A percentile compares a stretch with the other conserved stretches of the same genome.
Conservation (phyloP, 2,329 filamentous ascomycete genomes). For the Aspergillus ochraceoroseus region DNA sequence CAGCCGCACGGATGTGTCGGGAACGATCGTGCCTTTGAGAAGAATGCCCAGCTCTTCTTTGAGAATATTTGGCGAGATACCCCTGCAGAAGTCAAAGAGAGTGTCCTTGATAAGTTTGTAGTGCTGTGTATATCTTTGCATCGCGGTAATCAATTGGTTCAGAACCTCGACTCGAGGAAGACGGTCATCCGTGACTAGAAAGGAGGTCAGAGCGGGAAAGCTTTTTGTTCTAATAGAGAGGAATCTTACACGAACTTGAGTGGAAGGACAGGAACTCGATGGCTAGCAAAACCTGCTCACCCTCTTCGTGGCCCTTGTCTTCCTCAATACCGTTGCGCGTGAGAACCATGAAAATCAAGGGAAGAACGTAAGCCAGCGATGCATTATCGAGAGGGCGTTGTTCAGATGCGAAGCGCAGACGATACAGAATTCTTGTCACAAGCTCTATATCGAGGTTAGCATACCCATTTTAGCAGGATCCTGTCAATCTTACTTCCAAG, state of each 20-base stretch:
- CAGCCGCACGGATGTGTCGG: slow-evolving; percentile 73
- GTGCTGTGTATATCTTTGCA: slow-evolving; percentile 86
- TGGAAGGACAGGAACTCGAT: slow-evolving; percentile 87
- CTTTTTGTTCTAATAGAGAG: background rate
- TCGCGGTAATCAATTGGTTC: slow-evolving; percentile 66
- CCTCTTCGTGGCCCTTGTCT: slow-evolving; percentile 65
- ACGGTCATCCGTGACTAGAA: slow-evolving; percentile 58
- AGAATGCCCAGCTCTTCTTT: slow-evolving; percentile 67
- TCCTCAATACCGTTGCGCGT: slow-evolving; percentile 69
- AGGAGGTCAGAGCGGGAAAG: background rate
- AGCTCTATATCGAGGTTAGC: slow-evolving; percentile 45
- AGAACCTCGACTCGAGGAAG: slow-evolving; percentile 74
- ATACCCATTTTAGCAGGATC: background rate
- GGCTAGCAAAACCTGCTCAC: slow-evolving; percentile 83
- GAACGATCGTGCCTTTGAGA: slow-evolving; percentile 71
- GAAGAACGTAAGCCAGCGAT: slow-evolving; percentile 80
- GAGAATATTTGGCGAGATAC: slow-evolving; percentile 74
- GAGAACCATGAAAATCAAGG: slow-evolving; percentile 73
- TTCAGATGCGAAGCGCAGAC: slow-evolving; percentile 82
- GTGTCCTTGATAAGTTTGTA: slow-evolving; percentile 95
- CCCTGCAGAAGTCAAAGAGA: slow-evolving; percentile 77
- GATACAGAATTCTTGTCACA: slow-evolving; percentile 82
- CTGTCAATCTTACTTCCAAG: slow-evolving; percentile 55
- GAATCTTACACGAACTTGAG: slow-evolving; percentile 62
- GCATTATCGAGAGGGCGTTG: slow-evolving; percentile 89